Evolutionary conservation across 2,329 filamentous ascomycete genomes (phyloP).

Genomic region (Trichophyton verrucosum): DNA sequence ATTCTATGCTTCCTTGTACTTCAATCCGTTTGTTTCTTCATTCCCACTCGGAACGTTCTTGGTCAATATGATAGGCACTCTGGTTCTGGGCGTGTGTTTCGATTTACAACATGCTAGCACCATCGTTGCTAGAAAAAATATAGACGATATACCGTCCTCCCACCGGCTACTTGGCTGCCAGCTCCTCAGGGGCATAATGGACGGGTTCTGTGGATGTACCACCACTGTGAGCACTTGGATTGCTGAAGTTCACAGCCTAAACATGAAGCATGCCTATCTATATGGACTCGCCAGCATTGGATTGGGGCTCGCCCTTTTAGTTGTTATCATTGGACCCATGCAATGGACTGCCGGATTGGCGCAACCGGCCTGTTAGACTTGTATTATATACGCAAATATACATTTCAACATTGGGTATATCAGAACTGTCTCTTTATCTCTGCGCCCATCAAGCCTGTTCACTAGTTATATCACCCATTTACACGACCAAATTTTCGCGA

Average conservation of each 20-base stretch:
- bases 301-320: conserved; percentile 37
- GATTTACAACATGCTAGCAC: conserved; percentile 59
- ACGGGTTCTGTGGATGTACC: conserved; percentile 55
- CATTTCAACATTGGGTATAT: neutral
- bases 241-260: conserved; percentile 44
- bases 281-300: conserved; percentile 41
- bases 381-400: neutral
- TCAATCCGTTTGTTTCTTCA: conserved; percentile 54
- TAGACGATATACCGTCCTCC: conserved; percentile 15
- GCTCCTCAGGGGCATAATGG: conserved; percentile 52
- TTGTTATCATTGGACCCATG: conserved; percentile 46
- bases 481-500: conserved; percentile 12
- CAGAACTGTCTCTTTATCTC: too few species aligned
- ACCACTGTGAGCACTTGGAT: conserved; percentile 60
- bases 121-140: conserved; percentile 30
- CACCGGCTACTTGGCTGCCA: conserved; percentile 45
- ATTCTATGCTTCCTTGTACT: conserved; percentile 56
- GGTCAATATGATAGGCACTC: conserved; percentile 68
- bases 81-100: conserved; percentile 61
- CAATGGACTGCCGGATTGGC: conserved; percentile 38
- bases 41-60: conserved; percentile 82
- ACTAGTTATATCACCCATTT: conserved; percentile 5
- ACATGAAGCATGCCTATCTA: conserved; percentile 48
- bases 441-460: neutral
- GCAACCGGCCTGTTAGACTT: conserved; percentile 21